Base-by-base conservation (phyloP, 192 early-diverging fungal genomes). In the Coemansia sp. region DNA sequence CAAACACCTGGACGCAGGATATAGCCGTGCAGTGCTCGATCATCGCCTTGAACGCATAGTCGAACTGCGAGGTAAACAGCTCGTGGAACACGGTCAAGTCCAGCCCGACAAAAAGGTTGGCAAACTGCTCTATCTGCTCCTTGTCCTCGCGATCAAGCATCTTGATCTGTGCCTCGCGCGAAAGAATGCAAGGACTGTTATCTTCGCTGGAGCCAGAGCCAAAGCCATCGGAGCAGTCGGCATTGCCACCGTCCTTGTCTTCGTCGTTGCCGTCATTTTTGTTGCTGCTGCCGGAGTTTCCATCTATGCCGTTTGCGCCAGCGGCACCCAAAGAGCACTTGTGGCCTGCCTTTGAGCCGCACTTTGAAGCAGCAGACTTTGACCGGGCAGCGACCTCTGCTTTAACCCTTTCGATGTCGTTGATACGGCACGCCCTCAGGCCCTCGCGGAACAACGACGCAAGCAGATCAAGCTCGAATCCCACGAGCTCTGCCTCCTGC, bases 1-100 rank as follows among this genome's bases (percentile, higher is more conserved):
- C 82, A 66, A 98, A 91, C 66, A 88, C 91, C 67, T 98, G 95
- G 4, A 94, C 89, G 29, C 95, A 83, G 48, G 90, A 87, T 7
- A 95, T 71, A 10, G 94, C 83, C 18, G 89, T 83, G 13, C 83
- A 83, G 65, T 96, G 90, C 54, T 82, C 74, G 23, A 95, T 61
- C 64, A 92, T 93, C 22, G 89, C 84, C 6, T 94, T 87, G 66
- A 97, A 94, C 6, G 95, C 84, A 58, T 83, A 90, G 10, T 84
- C 87, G 55, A 98, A 88, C 68, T 98, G 91, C 11, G 90, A 89
- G 6, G 90, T 81, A 62, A 97, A 93, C n/a, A 97, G 88, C 71
- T 98, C 95, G 68, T 98, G 95, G 72, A 95, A 98, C 2, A 93
- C 85, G 5, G 91, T 85, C 4, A 93, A 90, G 59, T 98, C 93